Evolutionary conservation across 106 monocot genomes (phyloP).

Genomic region (Ottelia alismoides): DNA sequence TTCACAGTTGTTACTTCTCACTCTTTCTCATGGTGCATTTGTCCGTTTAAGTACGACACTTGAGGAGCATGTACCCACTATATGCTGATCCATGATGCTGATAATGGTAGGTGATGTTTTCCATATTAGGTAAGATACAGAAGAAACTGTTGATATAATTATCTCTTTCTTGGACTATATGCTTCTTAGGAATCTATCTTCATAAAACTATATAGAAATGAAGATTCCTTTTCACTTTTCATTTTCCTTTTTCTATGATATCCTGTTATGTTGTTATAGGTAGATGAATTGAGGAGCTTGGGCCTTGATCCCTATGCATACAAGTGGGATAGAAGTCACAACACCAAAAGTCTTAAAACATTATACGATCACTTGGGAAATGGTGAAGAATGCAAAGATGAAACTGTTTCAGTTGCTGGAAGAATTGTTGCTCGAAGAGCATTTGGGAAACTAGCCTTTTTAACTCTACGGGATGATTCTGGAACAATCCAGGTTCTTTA

Average conservation of each 20-base stretch:
- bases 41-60: no score
- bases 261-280: slow-evolving; percentile 21
- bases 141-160: neutral
- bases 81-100: no score
- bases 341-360: slow-evolving; percentile 49
- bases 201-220: neutral
- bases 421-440: slow-evolving; percentile 86
- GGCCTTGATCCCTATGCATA: slow-evolving; percentile 90
- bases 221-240: neutral
- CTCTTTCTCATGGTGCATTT: no score
- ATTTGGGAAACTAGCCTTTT: slow-evolving; percentile 96
- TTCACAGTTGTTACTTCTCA: no score
- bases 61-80: no score
- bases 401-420: slow-evolving; percentile 69
- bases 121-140: neutral
- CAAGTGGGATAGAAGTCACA: slow-evolving; percentile 87
- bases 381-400: slow-evolving; percentile 75
- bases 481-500: slow-evolving; percentile 77
- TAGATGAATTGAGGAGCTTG: slow-evolving; percentile 76
- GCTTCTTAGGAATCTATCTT: neutral
- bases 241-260: neutral
- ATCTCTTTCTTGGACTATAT: no score
- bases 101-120: neutral
- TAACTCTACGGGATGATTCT: slow-evolving; percentile 83
- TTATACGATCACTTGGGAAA: slow-evolving; percentile 56